Conservation (phyloP, 352 stramenopile species). For the Phytophthora hibernalis region DNA sequence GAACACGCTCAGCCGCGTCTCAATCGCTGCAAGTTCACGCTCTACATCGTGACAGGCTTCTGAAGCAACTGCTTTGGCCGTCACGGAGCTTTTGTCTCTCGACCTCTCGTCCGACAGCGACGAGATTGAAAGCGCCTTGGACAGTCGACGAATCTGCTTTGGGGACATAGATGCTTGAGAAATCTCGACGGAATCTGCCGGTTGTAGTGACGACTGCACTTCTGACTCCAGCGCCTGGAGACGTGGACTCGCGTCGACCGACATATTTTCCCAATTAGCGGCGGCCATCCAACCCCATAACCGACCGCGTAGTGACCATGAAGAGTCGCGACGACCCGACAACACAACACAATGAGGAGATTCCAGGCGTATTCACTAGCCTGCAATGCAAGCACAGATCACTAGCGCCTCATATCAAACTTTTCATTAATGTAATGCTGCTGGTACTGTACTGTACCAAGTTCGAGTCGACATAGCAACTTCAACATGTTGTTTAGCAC, state of each 20-base stretch:
- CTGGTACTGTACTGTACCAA: too few relatives aligned
- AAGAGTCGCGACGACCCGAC: constrained; percentile 15
- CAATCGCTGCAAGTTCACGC: constrained; percentile 47
- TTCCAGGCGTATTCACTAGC: not conserved
- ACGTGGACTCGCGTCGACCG: constrained; percentile 9
- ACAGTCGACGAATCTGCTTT: constrained; percentile 1
- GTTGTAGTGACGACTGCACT: not conserved
- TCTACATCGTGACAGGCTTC: constrained; percentile 56
- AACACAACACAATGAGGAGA: not conserved
- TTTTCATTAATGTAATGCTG: not conserved
- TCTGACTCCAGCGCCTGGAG: not conserved
- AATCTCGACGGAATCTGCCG: not conserved
- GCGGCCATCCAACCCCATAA: constrained; percentile 12
- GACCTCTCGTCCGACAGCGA: constrained; percentile 32
- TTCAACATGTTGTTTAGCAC: constrained; percentile 19
- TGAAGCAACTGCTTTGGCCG: constrained; percentile 1
- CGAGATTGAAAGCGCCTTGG: constrained; percentile 38
- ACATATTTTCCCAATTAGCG: constrained; percentile 16
- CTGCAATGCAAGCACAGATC: not conserved
- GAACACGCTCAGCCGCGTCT: constrained; percentile 45
- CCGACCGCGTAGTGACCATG: not conserved
- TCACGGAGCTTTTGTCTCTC: not conserved
- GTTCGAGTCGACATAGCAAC: constrained; percentile 3
- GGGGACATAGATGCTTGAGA: constrained; percentile 7
- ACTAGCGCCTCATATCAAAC: not conserved